Evolutionary conservation across 2,329 filamentous ascomycete genomes (phyloP).

Genomic region (Herpotrichia juniperi): DNA sequence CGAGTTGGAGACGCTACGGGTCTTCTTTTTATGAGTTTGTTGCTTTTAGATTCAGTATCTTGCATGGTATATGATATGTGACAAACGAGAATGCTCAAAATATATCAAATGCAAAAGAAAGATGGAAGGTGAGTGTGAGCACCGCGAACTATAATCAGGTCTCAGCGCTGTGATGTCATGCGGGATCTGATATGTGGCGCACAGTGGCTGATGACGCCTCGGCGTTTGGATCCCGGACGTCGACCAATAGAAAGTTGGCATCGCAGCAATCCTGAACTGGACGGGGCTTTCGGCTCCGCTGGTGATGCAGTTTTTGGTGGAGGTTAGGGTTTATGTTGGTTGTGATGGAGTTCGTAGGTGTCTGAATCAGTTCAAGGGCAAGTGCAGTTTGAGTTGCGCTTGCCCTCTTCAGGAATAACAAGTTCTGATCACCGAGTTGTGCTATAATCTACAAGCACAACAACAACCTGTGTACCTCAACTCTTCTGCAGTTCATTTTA

Average conservation of each 20-base stretch:
- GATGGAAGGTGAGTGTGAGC: background rate
- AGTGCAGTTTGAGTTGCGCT: too few species aligned
- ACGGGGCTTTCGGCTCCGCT: too few species aligned
- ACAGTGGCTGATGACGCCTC: slow-evolving; percentile 11
- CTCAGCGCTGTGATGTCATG: slow-evolving; percentile 15
- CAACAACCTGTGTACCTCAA: too few species aligned
- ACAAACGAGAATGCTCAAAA: background rate
- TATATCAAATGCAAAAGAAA: slow-evolving; percentile 9
- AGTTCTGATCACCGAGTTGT: too few species aligned
- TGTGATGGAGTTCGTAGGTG: too few species aligned
- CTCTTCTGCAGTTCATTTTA: too few species aligned
- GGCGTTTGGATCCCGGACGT: background rate
- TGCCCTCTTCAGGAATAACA: too few species aligned
- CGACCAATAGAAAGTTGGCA: too few species aligned
- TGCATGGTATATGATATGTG: slow-evolving; percentile 12
- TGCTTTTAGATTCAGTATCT: slow-evolving; percentile 22
- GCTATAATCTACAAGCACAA: too few species aligned
- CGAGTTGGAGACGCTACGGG: slow-evolving; percentile 20
- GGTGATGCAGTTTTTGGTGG: too few species aligned
- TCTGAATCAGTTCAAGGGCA: too few species aligned
- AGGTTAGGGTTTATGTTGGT: too few species aligned
- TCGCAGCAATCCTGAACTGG: background rate
- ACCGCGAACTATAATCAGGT: slow-evolving; percentile 10
- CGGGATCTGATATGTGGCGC: slow-evolving; percentile 10
- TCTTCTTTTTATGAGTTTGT: slow-evolving; percentile 40